Percentiles rank a stretch among this genome's conserved stretches.
These are phyloP conservation scores for Pseudogymnoascus sp. DNA, from an alignment of 2,329 filamentous ascomycete species.

Conservation along the genomic window DNA sequence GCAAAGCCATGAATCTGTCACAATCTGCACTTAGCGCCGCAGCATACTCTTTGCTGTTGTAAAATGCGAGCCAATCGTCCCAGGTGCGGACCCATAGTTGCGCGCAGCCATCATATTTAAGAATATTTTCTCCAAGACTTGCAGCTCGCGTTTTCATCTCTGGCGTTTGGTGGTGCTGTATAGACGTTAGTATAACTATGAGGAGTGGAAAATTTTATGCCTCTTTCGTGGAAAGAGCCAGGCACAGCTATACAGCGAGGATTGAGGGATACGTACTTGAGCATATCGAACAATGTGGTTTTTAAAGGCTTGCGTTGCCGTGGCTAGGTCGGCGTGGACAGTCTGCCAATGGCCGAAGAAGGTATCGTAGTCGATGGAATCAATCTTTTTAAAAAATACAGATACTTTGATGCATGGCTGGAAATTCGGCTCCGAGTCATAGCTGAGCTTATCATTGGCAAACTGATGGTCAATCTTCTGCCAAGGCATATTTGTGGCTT, in stretches of 20 bases:
- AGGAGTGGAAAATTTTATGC: neutral
- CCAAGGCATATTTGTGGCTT: slow-evolving; percentile 8
- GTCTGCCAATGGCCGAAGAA: slow-evolving; percentile 13
- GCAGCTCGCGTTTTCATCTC: neutral
- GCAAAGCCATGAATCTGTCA: slow-evolving; percentile 11
- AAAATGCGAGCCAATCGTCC: slow-evolving; percentile 13
- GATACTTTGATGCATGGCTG: slow-evolving; percentile 14
- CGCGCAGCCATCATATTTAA: slow-evolving; percentile 14
- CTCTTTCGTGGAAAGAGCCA: neutral
- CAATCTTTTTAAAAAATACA: slow-evolving; percentile 13
- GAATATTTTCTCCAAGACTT: slow-evolving; percentile 4
- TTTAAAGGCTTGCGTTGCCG: slow-evolving; percentile 8
- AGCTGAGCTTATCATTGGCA: slow-evolving; percentile 9
- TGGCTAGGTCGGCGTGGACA: slow-evolving; percentile 12
- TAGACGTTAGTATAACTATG: neutral
- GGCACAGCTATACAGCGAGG: neutral
- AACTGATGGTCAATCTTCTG: slow-evolving; percentile 10
- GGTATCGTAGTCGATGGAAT: slow-evolving; percentile 6
- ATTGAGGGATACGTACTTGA: slow-evolving; percentile 8
- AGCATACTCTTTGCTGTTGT: slow-evolving; percentile 10
- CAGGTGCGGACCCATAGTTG: slow-evolving; percentile 12
- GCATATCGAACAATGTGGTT: slow-evolving; percentile 12
- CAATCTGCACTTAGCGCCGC: slow-evolving; percentile 10
- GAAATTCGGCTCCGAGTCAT: slow-evolving; percentile 10
- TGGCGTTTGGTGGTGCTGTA: slow-evolving; percentile 4